Percentiles rank a stretch among this genome's conserved stretches.
Evolutionary conservation across 345 rosid species (phyloP).

Genomic region (Eucalyptus polyanthemos): DNA sequence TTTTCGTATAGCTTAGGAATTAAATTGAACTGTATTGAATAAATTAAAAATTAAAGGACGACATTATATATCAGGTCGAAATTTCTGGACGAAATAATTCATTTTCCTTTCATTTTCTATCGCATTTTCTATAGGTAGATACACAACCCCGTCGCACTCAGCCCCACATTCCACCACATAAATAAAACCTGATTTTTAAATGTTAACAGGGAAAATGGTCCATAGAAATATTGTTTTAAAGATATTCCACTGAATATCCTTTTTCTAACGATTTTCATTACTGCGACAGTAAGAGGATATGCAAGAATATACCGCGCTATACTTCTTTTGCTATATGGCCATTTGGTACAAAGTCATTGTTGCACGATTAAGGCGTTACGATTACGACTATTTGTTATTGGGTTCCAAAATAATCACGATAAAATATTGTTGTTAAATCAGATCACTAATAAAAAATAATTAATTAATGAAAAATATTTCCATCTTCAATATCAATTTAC

Average conservation of each 20-base stretch:
- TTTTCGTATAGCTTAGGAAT: no score
- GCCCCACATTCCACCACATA: not conserved
- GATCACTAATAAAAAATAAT: no score
- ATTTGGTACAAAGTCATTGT: not conserved
- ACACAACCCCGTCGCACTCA: not conserved
- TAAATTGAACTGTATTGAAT: no score
- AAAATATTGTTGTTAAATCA: no score
- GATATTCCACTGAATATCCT: not conserved
- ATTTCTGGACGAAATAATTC: no score
- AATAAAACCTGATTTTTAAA: not conserved
- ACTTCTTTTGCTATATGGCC: not conserved
- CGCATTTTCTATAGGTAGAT: not conserved
- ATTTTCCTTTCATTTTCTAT: not conserved
- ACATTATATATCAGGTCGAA: accelerated
- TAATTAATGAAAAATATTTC: not conserved
- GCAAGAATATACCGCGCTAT: not conserved
- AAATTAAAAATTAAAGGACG: accelerated
- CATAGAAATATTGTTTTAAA: not conserved
- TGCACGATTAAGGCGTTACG: not conserved
- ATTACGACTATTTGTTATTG: not conserved
- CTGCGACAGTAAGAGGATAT: not conserved
- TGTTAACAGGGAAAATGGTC: not conserved
- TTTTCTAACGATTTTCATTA: not conserved
- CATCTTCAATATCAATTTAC: no score
- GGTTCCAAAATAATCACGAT: not conserved